phyloP scores from a whole-genome alignment of 139 green algal genomes.

The Yamagishiella unicocca region DNA sequence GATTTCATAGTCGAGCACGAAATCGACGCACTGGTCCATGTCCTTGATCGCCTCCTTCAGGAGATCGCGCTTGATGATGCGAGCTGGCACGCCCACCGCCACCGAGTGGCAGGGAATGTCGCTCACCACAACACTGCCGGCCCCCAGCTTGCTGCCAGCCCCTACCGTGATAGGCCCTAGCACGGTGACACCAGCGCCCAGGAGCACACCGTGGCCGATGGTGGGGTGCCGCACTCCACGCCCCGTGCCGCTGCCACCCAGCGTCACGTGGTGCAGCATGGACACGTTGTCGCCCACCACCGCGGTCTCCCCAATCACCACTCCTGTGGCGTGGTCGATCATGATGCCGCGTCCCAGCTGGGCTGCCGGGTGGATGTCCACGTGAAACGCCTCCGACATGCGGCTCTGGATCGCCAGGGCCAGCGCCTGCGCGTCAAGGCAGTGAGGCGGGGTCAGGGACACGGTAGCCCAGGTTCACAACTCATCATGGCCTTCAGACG shows the following conservation, averaged over 20 bases:
- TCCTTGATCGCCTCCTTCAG: slow-evolving; percentile 73
- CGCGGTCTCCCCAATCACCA: slow-evolving; percentile 97
- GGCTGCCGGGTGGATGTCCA: slow-evolving; percentile 94
- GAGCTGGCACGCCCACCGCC: slow-evolving; percentile 90
- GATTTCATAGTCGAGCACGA: slow-evolving; percentile 85
- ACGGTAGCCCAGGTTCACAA: too few species aligned
- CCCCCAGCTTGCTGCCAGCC: slow-evolving; percentile 81
- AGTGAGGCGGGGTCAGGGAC: neutral
- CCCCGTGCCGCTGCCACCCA: slow-evolving; percentile 90
- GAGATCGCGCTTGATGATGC: slow-evolving; percentile 77
- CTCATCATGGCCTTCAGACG: too few species aligned
- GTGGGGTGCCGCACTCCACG: slow-evolving; percentile 77
- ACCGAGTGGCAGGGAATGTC: slow-evolving; percentile 87
- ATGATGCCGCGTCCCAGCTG: slow-evolving; percentile 86
- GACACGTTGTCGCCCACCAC: slow-evolving; percentile 92
- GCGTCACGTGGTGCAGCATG: slow-evolving; percentile 96
- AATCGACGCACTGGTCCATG: slow-evolving; percentile 88
- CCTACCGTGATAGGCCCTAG: slow-evolving; percentile 86
- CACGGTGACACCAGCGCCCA: slow-evolving; percentile 89
- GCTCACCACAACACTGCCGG: slow-evolving; percentile 87
- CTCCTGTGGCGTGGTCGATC: slow-evolving; percentile 93
- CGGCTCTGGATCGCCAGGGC: slow-evolving; percentile 83
- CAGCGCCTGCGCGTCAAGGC: slow-evolving; percentile 62
- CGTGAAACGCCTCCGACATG: slow-evolving; percentile 83
- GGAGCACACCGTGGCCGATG: slow-evolving; percentile 88